These are phyloP conservation scores for Ogataea haglerorum DNA, from an alignment of 805 yeast genomes.

Conservation along the genomic window DNA sequence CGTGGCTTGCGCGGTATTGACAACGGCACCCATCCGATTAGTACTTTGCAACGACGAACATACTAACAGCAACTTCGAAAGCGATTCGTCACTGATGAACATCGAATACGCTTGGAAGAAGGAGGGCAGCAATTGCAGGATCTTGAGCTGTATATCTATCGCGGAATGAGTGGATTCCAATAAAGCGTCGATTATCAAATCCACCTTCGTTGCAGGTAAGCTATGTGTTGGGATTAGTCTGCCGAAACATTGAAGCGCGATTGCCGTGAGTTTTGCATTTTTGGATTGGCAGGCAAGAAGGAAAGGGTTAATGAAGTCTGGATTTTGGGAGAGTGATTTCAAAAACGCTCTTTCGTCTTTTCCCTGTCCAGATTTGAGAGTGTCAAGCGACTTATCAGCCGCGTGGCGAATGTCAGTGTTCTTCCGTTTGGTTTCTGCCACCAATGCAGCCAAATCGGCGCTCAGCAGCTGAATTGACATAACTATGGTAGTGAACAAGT, in stretches of 20 bases:
- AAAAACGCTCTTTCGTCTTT: conserved; percentile 17
- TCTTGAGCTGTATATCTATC: conserved; percentile 79
- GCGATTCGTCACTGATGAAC: conserved; percentile 49
- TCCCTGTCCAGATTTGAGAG: conserved; percentile 34
- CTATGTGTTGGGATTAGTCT: conserved; percentile 52
- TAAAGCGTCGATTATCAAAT: conserved; percentile 61
- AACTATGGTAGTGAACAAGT: conserved; percentile 6
- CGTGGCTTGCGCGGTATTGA: conserved; percentile 91
- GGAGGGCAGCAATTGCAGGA: conserved; percentile 77
- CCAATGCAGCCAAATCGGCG: conserved; percentile 56
- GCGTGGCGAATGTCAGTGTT: conserved; percentile 63
- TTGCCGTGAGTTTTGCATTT: conserved; percentile 67
- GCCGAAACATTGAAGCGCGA: conserved; percentile 70
- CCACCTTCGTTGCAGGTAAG: conserved; percentile 51
- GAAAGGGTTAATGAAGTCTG: conserved; percentile 65
- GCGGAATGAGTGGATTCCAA: conserved; percentile 73
- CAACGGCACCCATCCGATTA: conserved; percentile 70
- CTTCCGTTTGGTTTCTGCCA: conserved; percentile 69
- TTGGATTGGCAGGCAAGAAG: conserved; percentile 68
- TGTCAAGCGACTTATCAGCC: conserved; percentile 48
- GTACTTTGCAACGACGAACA: conserved; percentile 70
- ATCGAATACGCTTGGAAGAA: conserved; percentile 62
- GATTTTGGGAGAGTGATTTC: conserved; percentile 37
- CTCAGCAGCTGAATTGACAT: conserved; percentile 38
- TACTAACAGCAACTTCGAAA: conserved; percentile 59